Evolutionary conservation across 1,139 yeast species (phyloP).

Genomic region (Suhomyces kunorum): DNA sequence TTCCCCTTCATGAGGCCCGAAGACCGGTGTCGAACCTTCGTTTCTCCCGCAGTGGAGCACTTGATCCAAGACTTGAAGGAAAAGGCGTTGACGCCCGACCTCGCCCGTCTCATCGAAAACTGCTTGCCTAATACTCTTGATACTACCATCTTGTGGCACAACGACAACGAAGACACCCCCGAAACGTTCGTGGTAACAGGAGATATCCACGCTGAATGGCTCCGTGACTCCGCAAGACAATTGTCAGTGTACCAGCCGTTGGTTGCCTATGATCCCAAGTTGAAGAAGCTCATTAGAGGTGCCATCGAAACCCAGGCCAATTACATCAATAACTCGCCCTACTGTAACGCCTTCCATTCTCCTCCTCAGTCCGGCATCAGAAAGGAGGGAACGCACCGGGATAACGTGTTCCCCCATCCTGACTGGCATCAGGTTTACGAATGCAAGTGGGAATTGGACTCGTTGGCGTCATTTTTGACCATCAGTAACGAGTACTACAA

Average conservation of each 20-base stretch:
- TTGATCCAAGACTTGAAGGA: slow-evolving; percentile 54
- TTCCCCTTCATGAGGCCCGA: slow-evolving; percentile 80
- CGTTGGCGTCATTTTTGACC: slow-evolving; percentile 79
- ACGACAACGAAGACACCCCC: slow-evolving; percentile 22
- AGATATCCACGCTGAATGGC: slow-evolving; percentile 88
- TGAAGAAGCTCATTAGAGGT: slow-evolving; percentile 62
- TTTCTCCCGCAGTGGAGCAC: slow-evolving; percentile 62
- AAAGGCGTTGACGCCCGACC: slow-evolving; percentile 59
- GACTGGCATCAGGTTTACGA: slow-evolving; percentile 77
- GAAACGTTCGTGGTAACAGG: slow-evolving; percentile 78
- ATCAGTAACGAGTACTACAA: slow-evolving; percentile 69
- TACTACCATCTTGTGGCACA: slow-evolving; percentile 81
- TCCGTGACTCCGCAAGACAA: slow-evolving; percentile 84
- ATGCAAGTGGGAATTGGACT: slow-evolving; percentile 87
- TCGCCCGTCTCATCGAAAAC: slow-evolving; percentile 76
- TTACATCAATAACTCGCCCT: slow-evolving; percentile 63
- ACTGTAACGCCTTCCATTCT: slow-evolving; percentile 91
- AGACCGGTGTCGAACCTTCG: slow-evolving; percentile 69
- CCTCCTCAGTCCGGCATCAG: slow-evolving; percentile 62
- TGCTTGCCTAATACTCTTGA: slow-evolving; percentile 87
- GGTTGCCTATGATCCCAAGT: slow-evolving; percentile 47
- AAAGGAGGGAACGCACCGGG: slow-evolving; percentile 57
- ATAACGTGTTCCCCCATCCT: slow-evolving; percentile 67
- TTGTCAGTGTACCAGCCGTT: slow-evolving; percentile 73
- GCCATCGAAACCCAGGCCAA: slow-evolving; percentile 80